Percentiles rank a stretch among this genome's conserved stretches.
Evolutionary conservation across 108 stramenopile species (phyloP).

Genomic region (Skeletonema grethae): DNA sequence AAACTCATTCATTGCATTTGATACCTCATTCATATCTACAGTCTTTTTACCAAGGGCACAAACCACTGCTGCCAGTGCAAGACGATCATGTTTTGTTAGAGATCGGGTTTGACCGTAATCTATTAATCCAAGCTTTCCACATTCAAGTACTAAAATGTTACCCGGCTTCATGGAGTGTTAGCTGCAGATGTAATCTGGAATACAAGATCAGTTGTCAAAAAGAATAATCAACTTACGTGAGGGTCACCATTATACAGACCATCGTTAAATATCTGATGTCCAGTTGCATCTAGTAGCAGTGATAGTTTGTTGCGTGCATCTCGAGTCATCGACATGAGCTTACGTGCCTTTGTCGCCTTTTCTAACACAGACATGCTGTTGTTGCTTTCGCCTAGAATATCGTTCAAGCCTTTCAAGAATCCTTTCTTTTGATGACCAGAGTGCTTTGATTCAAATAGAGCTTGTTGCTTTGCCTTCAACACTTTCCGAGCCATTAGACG

Average conservation of each 20-base stretch:
- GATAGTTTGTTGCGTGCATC: conserved; percentile 46
- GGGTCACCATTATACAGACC: conserved; percentile 74
- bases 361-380: conserved; percentile 2
- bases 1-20: conserved; percentile 60
- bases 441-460: conserved; percentile 46
- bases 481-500: conserved; percentile 39
- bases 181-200: neutral
- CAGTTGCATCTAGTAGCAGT: conserved; percentile 68
- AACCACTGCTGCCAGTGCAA: conserved; percentile 60
- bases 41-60: conserved; percentile 43
- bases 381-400: conserved; percentile 21
- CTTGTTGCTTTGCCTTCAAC: conserved; percentile 47
- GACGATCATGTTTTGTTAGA: conserved; percentile 51
- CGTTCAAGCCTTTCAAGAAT: conserved; percentile 24
- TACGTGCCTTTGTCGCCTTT: conserved; percentile 17
- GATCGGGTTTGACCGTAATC: conserved; percentile 73
- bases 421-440: conserved; percentile 25
- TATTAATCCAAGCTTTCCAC: conserved; percentile 68
- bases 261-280: conserved; percentile 70
- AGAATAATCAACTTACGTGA: conserved; percentile 34
- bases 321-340: conserved; percentile 40
- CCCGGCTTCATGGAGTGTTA: conserved; percentile 25
- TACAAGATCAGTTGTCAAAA: neutral
- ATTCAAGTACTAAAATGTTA: conserved; percentile 55
- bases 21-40: conserved; percentile 29